Evolutionary conservation across 2,329 filamentous ascomycete species (phyloP).

Genomic region (Colletotrichum cereale): DNA sequence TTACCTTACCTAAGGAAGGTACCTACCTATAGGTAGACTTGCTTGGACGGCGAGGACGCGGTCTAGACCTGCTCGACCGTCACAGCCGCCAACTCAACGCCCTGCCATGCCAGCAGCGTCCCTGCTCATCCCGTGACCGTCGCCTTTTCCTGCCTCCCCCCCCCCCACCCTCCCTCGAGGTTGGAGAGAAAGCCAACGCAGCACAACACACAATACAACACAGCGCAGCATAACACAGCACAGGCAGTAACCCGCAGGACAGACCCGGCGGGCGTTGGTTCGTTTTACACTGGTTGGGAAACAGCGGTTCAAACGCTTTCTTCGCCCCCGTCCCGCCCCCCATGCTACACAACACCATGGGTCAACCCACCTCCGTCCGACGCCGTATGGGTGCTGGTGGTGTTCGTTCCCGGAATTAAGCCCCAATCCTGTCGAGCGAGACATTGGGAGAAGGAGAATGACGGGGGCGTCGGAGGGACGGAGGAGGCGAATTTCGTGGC

Average conservation of each 20-base stretch:
- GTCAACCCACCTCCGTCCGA: background rate
- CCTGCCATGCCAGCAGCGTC: conserved; percentile 18
- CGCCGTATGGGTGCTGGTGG: background rate
- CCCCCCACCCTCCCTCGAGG: background rate
- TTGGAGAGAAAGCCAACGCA: background rate
- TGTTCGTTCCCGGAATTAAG: background rate
- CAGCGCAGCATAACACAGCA: background rate
- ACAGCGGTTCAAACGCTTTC: conserved; percentile 15
- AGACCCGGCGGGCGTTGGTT: conserved; percentile 11
- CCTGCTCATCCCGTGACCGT: conserved; percentile 19
- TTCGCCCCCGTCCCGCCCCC: background rate
- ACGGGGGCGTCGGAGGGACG: conserved; percentile 2
- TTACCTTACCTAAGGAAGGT: no score
- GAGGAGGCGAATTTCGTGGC: conserved; percentile 10
- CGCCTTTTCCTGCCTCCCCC: background rate
- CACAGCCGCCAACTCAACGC: background rate
- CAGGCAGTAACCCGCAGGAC: background rate
- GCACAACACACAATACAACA: background rate
- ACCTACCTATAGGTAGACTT: background rate
- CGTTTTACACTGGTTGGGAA: no score
- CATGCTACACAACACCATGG: background rate
- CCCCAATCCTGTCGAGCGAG: conserved; percentile 19
- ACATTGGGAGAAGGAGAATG: conserved; percentile 24
- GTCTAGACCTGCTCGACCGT: conserved; percentile 29
- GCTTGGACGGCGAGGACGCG: conserved; percentile 5